These are phyloP conservation scores for Euphorbia tirucalli DNA, from an alignment of 345 rosid genomes.

Conservation along the genomic window DNA sequence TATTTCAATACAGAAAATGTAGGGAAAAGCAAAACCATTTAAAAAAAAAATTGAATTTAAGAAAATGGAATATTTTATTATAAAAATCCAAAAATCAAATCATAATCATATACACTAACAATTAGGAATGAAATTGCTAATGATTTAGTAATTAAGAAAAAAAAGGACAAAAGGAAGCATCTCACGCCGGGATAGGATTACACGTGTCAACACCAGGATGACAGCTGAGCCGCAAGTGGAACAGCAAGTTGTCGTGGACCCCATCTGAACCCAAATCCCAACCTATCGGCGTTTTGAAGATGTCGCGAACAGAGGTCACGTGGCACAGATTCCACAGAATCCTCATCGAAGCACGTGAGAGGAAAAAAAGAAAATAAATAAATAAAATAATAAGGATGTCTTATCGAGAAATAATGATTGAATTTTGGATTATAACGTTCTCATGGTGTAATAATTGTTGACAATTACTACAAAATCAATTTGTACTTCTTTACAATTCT, in stretches of 20 bases:
- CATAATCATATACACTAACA: too few relatives aligned
- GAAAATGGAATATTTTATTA: too few relatives aligned
- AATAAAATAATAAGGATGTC: neutral
- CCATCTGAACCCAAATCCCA: neutral
- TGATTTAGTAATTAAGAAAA: too few relatives aligned
- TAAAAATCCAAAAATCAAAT: too few relatives aligned
- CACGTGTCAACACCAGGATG: constrained; percentile 1
- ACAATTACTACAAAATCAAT: neutral
- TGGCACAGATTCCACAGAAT: constrained; percentile 10
- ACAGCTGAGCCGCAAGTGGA: constrained; percentile 4
- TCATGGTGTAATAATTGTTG: neutral
- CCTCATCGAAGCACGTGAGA: constrained; percentile 16
- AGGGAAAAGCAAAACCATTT: too few relatives aligned
- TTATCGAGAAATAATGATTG: neutral
- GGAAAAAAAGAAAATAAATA: neutral
- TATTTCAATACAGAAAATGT: too few relatives aligned
- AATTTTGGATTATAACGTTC: neutral
- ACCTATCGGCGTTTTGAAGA: neutral
- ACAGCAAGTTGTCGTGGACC: neutral
- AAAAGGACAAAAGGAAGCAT: constrained; percentile 10
- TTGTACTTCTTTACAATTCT: neutral
- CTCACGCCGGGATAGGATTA: neutral
- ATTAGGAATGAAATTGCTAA: too few relatives aligned
- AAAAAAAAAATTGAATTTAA: too few relatives aligned
- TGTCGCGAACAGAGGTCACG: neutral